These are phyloP conservation scores for Striga hermonthica DNA, from an alignment of 305 asterid genomes.

Conservation along the genomic window DNA sequence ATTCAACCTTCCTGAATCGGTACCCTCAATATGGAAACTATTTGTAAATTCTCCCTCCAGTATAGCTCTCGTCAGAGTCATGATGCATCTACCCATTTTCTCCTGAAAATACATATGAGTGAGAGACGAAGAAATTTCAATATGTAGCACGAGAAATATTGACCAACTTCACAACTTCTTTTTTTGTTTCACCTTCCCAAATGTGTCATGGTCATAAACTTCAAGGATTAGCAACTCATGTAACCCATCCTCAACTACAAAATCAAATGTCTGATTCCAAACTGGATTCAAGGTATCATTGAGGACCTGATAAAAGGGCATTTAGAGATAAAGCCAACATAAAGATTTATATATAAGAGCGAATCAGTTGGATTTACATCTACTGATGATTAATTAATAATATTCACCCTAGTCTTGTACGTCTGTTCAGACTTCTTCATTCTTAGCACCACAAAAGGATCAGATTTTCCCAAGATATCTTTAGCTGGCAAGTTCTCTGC, in stretches of 20 bases:
- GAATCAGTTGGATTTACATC: neutral
- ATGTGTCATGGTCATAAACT: constrained; percentile 73
- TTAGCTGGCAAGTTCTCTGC: constrained; percentile 67
- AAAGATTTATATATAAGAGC: neutral
- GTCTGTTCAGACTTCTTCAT: constrained; percentile 73
- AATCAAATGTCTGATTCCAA: constrained; percentile 87
- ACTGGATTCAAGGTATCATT: constrained; percentile 64
- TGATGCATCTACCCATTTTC: constrained; percentile 69
- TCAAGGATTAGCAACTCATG: constrained; percentile 71
- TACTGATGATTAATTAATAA: constrained; percentile 1
- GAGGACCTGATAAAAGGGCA: constrained; percentile 46
- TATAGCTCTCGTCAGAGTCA: constrained; percentile 77
- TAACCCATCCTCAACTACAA: constrained; percentile 78
- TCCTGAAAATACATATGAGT: constrained; percentile 41
- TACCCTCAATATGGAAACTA: constrained; percentile 53
- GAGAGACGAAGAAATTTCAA: neutral
- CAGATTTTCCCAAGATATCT: constrained; percentile 69
- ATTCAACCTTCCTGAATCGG: constrained; percentile 52
- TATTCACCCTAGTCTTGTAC: constrained; percentile 62
- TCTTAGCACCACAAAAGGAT: constrained; percentile 64
- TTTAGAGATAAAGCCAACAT: neutral
- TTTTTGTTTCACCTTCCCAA: constrained; percentile 54
- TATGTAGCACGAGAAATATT: neutral
- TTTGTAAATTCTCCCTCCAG: constrained; percentile 59
- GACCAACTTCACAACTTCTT: neutral